Percentiles rank a stretch among this genome's conserved stretches.
These are phyloP conservation scores for Westerdykella sp. DNA, from an alignment of 2,329 filamentous ascomycete genomes.

Conservation along the genomic window DNA sequence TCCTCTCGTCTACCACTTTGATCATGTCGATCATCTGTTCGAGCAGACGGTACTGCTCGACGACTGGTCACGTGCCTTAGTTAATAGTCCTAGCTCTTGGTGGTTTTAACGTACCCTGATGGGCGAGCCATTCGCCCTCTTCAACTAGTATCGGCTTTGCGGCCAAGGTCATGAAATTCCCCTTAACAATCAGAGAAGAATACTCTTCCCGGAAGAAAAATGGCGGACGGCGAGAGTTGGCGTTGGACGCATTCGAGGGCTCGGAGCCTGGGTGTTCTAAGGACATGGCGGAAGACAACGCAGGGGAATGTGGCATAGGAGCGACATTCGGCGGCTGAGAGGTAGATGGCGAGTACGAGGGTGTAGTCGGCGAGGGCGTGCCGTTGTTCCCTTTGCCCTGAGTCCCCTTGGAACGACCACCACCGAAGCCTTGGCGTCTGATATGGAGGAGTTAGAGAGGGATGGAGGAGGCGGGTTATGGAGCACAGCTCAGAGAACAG, in stretches of 20 bases:
- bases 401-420: constrained; percentile 38
- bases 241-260: constrained; percentile 30
- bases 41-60: constrained; percentile 85
- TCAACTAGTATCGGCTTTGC: constrained; percentile 90
- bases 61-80: constrained; percentile 53
- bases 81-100: constrained; percentile 1
- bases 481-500: constrained; percentile 1
- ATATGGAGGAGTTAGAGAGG: constrained; percentile 17
- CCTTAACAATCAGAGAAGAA: constrained; percentile 85
- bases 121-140: constrained; percentile 89
- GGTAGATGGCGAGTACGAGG: constrained; percentile 27
- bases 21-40: constrained; percentile 86
- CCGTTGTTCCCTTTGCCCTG: constrained; percentile 33
- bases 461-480: constrained; percentile 8
- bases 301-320: constrained; percentile 4
- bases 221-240: constrained; percentile 59
- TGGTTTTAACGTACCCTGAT: constrained; percentile 61
- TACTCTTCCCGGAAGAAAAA: constrained; percentile 70
- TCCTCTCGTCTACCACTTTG: constrained; percentile 75
- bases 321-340: constrained; percentile 29
- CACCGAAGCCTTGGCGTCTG: constrained; percentile 40
- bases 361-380: constrained; percentile 32
- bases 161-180: constrained; percentile 94
- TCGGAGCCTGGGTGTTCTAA: constrained; percentile 54
- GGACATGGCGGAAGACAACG: constrained; percentile 44